Evolutionary conservation across 352 stramenopile genomes (phyloP).

Genomic region (Blastocystis sp.): DNA sequence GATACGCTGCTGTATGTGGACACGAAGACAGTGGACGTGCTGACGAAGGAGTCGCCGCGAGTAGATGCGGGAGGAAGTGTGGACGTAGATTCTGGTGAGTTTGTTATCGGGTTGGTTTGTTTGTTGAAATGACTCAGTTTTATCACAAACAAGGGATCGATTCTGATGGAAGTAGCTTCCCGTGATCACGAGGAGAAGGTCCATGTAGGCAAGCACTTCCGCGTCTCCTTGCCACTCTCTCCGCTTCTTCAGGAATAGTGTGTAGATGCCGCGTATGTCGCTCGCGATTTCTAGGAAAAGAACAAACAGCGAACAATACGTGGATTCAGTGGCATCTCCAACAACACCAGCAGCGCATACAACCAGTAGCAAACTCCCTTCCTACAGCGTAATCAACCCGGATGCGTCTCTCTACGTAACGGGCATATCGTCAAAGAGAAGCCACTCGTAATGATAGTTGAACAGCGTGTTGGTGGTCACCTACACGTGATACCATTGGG

Average conservation of each 20-base stretch:
- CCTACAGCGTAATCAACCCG: not conserved
- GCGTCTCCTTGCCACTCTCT: not conserved
- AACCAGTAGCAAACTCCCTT: conserved; percentile 36
- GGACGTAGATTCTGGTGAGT: not conserved
- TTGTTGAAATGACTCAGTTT: not conserved
- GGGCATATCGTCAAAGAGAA: conserved; percentile 25
- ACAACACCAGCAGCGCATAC: conserved; percentile 5
- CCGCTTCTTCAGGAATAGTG: not conserved
- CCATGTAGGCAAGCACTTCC: not conserved
- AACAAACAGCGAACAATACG: not conserved
- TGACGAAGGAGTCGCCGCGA: conserved; percentile 14
- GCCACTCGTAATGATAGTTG: conserved; percentile 52
- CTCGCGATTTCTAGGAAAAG: not conserved
- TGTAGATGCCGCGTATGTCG: conserved; percentile 27
- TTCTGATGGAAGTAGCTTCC: conserved; percentile 17
- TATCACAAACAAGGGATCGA: not conserved
- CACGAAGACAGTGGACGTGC: not conserved
- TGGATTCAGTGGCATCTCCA: not conserved
- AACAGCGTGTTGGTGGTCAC: conserved; percentile 16
- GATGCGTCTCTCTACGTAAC: not conserved
- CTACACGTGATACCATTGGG: not conserved
- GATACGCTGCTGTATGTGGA: conserved; percentile 46
- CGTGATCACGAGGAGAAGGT: conserved; percentile 13
- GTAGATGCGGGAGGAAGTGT: not conserved
- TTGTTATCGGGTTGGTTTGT: not conserved